Evolutionary conservation across 2,329 filamentous ascomycete genomes (phyloP).

Genomic region (Botrytis elliptica): DNA sequence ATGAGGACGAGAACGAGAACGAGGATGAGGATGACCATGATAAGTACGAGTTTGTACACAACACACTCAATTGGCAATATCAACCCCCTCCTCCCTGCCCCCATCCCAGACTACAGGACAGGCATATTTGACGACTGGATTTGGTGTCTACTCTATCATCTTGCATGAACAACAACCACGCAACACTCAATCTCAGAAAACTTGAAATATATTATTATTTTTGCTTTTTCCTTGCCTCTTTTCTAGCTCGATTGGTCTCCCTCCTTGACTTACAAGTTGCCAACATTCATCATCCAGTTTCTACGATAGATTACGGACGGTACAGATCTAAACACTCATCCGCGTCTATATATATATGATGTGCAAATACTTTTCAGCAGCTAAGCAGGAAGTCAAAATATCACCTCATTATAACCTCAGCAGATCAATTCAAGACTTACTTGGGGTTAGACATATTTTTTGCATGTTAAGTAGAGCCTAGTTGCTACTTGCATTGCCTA

Average conservation of each 20-base stretch:
- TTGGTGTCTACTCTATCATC: neutral
- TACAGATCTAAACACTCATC: neutral
- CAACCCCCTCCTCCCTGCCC: neutral
- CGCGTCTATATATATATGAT: neutral
- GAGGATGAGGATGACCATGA: neutral
- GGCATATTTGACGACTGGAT: neutral
- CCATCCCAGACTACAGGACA: neutral
- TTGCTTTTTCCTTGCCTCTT: constrained; percentile 2
- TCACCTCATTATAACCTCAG: constrained; percentile 15
- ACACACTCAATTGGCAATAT: neutral
- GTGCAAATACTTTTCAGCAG: neutral
- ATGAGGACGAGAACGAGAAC: neutral
- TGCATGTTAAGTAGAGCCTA: constrained; percentile 1
- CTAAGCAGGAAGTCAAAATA: neutral
- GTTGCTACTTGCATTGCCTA: neutral
- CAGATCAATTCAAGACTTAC: constrained; percentile 8
- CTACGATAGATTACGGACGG: neutral
- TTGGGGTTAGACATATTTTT: neutral
- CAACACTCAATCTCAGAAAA: neutral
- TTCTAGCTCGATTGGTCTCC: too few species aligned
- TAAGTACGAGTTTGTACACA: neutral
- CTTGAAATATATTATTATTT: neutral
- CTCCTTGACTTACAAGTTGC: neutral
- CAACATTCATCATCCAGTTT: neutral
- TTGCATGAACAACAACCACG: constrained; percentile 8